These are phyloP conservation scores for Podila epigama DNA, from an alignment of 192 early-diverging fungal species.

Conservation along the genomic window DNA sequence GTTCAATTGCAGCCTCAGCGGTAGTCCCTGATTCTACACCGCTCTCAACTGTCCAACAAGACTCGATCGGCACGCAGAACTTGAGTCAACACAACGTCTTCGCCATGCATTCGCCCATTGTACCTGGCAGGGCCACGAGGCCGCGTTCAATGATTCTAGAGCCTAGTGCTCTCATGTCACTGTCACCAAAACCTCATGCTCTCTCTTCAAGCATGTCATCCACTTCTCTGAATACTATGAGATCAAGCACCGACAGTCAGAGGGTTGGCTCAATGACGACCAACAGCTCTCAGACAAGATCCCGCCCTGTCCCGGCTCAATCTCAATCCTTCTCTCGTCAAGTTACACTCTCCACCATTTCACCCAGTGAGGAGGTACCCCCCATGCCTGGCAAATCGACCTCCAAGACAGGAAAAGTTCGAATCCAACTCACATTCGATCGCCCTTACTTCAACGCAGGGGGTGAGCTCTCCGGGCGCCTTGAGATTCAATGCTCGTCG, in stretches of 20 bases:
- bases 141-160: slow-evolving; percentile 2
- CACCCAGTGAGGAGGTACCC: slow-evolving; percentile 29
- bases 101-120: slow-evolving; percentile 6
- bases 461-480: slow-evolving; percentile 41
- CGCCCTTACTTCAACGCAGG: slow-evolving; percentile 45
- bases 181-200: not conserved
- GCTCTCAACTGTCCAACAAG: not conserved
- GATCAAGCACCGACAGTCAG: slow-evolving; percentile 3
- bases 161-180: not conserved
- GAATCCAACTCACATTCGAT: slow-evolving; percentile 41
- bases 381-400: slow-evolving; percentile 35
- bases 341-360: slow-evolving; percentile 28
- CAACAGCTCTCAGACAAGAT: no score
- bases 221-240: not conserved
- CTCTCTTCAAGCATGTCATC: not conserved
- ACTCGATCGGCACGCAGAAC: slow-evolving; percentile 4
- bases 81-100: slow-evolving; percentile 3
- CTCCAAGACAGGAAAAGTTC: slow-evolving; percentile 39
- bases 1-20: not conserved
- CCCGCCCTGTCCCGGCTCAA: no score
- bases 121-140: slow-evolving; percentile 1
- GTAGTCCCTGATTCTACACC: not conserved
- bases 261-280: not conserved
- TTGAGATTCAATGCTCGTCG: slow-evolving; percentile 41
- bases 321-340: slow-evolving; percentile 22